Base-by-base conservation (phyloP, 2,329 filamentous ascomycete species). In the Pestalotiopsis fici region DNA sequence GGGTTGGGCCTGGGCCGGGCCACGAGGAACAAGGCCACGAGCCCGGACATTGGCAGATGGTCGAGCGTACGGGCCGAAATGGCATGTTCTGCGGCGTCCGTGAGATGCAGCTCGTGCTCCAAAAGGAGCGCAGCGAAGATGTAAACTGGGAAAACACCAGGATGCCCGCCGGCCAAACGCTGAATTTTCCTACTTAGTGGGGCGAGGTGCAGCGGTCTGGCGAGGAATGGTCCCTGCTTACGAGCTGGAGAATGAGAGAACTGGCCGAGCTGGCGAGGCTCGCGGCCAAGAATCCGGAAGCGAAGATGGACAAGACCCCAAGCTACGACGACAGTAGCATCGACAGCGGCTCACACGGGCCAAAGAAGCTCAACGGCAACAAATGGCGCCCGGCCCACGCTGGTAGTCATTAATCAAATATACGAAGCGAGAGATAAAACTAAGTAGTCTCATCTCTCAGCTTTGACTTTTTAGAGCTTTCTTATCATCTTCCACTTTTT, bases 1-100 rank as follows among this genome's bases (percentile, higher is more conserved):
- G 86, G 87, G 75, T 82, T 78, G 72, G 75, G 28, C 63, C 73
- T 59, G 65, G 72, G 60, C 66, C 74, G 15, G 57, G 57, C 31
- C n/a, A 31, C 27, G 57, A 60, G 57, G 28, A 35, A 13, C 18
- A 2, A 1, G 57, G 57, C n/a, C 27, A 60, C 25, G 28, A 37
- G n/a, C 57, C 57, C 7, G 78, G 79, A 1, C 78, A 76, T 65
- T 85, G 82, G 78, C 73, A 78, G 64, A 72, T 85, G 39, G 80
- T 80, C 7, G 74, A 82, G 50, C 78, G 85, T 27, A 79, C 75
- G 3, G 86, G 83, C 1, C 78, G 81, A 60, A 84, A 82, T 28
- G 87, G 86, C 31, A 81, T 86, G 67, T 89, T 86, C 73, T 90
- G 88, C 74, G 86, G 85, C 7, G 81, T 84, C 3, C 78, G 85